Base-by-base conservation (phyloP, 148 eudicot species). In the Limonium bicolor region DNA sequence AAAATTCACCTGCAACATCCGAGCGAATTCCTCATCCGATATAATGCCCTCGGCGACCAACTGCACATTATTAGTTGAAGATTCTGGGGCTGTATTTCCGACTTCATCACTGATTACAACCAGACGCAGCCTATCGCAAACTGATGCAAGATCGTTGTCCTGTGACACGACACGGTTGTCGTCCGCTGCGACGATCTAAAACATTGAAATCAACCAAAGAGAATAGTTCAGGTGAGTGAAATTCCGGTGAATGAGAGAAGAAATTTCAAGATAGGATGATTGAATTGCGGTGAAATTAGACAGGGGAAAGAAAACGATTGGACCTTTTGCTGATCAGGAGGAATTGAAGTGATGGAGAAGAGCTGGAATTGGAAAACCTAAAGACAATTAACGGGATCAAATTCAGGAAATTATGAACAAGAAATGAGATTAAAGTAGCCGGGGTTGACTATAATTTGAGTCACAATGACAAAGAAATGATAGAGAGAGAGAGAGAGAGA, bases 321-420 rank as follows among this genome's bases (percentile, higher is more conserved):
- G 1, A 83, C 97, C 77, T 77, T 78, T 36, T 90, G 97, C 7
- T 84, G 71, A 37, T 90, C 97, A 3, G 97, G 97, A 26, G 77
- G 87, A 18, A 90, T 57, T 13, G 87, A 77, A 14, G 95, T 84
- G 56, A 90, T 74, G n/a, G 97, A 90, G 63, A 74, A 90, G n/a
- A 90, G 61, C 64, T 90, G 97, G 65, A 74, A 84, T 56, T 73
- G 68, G 55, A 90, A 68, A 16, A 87, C 94, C 96, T 87, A 70
- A 5, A 66, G 54, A 53, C 12, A 40, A 24, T 16, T 17, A 15
- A 8, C 21, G 27, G 20, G 45, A 17, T 7, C 2, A 11, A 20
- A 26, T 39, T 41, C 16, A 18, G 31, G 32, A 31, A 20, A 17
- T n/a, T 11, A 51, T 38, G 10, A 27, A 13, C 17, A 13, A 38